These are phyloP conservation scores for Diaporthe longicolla DNA, from an alignment of 2,329 filamentous ascomycete genomes.

Conservation along the genomic window DNA sequence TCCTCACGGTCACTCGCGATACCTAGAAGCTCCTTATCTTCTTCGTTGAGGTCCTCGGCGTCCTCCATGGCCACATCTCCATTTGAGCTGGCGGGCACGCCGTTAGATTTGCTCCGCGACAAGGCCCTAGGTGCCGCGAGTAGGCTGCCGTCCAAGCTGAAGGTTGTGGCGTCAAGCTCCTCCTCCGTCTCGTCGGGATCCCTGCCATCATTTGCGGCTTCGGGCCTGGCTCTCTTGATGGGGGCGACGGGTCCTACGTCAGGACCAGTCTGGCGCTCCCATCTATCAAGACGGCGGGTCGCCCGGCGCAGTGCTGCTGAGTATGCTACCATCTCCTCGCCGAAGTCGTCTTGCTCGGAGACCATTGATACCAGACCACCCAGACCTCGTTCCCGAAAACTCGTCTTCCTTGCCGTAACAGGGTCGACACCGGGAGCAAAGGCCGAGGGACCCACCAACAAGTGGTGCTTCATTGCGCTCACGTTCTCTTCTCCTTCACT, in stretches of 20 bases:
- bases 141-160: constrained; percentile 42
- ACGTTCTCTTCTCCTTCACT: constrained; percentile 71
- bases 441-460: constrained; percentile 43
- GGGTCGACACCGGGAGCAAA: constrained; percentile 41
- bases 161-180: constrained; percentile 47
- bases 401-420: constrained; percentile 45
- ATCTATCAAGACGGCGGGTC: constrained; percentile 76
- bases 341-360: constrained; percentile 79
- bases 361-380: constrained; percentile 75
- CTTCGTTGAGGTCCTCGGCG: constrained; percentile 64
- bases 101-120: constrained; percentile 32
- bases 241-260: constrained; percentile 63
- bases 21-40: constrained; percentile 66
- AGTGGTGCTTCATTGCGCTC: constrained; percentile 50
- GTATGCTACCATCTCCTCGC: constrained; percentile 79
- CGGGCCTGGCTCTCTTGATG: constrained; percentile 57
- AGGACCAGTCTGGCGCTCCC: constrained; percentile 68
- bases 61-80: constrained; percentile 62
- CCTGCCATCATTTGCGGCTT: constrained; percentile 47
- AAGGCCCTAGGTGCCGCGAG: constrained; percentile 14
- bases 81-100: constrained; percentile 48
- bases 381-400: constrained; percentile 70
- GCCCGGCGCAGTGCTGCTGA: constrained; percentile 76
- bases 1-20: constrained; percentile 62
- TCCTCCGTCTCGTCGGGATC: constrained; percentile 53